phyloP scores from a whole-genome alignment of 768 basidiomycete genomes.

The Boletus insuetus region DNA sequence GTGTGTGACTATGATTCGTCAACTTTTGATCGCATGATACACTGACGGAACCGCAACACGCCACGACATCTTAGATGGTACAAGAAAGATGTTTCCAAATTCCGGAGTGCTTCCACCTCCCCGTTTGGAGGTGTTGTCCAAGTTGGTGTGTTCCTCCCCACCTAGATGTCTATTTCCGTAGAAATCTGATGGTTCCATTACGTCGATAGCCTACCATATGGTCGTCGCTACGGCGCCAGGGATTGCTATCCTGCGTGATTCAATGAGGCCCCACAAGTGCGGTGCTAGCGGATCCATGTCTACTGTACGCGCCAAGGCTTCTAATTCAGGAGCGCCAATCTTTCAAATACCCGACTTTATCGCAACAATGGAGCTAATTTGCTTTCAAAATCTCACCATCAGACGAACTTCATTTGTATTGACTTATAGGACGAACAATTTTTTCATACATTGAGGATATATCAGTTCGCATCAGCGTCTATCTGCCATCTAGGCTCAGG shows the following conservation, averaged over 20 bases:
- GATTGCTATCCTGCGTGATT: neutral
- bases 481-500: constrained; percentile 10
- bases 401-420: neutral
- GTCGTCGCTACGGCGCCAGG: neutral
- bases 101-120: too few species aligned
- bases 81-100: too few species aligned
- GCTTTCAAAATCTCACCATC: neutral
- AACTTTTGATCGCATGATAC: too few species aligned
- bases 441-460: constrained; percentile 1
- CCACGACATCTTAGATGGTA: too few species aligned
- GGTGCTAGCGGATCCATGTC: neutral
- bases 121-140: too few species aligned
- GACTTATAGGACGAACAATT: neutral
- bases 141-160: too few species aligned
- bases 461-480: constrained; percentile 5
- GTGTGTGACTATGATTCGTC: too few species aligned
- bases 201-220: neutral
- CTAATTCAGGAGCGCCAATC: constrained; percentile 2
- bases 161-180: neutral
- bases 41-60: too few species aligned
- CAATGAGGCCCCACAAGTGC: neutral
- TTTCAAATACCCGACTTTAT: neutral
- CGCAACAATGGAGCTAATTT: neutral
- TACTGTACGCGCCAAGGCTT: neutral
- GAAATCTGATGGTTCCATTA: neutral